Evolutionary conservation across 768 basidiomycete species (phyloP).

Genomic region (Bullera alba): DNA sequence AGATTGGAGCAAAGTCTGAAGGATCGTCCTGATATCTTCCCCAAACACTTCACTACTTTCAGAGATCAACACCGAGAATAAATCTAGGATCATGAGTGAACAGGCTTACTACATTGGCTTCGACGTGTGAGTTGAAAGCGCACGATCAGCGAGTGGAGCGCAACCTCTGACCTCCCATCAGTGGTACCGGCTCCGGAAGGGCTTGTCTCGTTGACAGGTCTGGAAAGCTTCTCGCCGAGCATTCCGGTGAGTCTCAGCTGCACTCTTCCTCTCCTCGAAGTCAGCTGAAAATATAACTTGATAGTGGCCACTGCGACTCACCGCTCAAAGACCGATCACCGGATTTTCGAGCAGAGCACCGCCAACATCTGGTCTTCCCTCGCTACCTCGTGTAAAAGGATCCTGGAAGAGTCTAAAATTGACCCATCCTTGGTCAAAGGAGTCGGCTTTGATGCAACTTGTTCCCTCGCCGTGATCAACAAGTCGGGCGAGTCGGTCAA

Average conservation of each 20-base stretch:
- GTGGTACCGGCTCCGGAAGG: constrained; percentile 90
- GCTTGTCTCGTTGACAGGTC: constrained; percentile 67
- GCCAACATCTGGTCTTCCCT: constrained; percentile 75
- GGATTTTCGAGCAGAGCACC: constrained; percentile 96
- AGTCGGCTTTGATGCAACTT: constrained; percentile 91
- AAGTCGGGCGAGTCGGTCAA: constrained; percentile 61
- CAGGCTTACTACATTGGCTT: constrained; percentile 50
- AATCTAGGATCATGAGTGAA: constrained; percentile 3
- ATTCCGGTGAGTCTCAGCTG: constrained; percentile 48
- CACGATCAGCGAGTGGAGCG: background rate
- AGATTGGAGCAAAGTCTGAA: too few relatives aligned
- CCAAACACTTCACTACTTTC: too few relatives aligned
- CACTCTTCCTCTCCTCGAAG: background rate
- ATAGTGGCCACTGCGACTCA: constrained; percentile 70
- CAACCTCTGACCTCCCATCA: constrained; percentile 34
- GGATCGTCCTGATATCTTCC: too few relatives aligned
- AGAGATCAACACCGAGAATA: too few relatives aligned
- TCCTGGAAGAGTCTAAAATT: constrained; percentile 54
- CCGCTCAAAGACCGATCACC: constrained; percentile 73
- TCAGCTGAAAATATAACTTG: background rate
- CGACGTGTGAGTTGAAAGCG: constrained; percentile 47
- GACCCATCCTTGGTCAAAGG: constrained; percentile 66
- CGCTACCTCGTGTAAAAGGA: constrained; percentile 52
- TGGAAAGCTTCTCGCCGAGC: constrained; percentile 69
- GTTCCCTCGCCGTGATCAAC: constrained; percentile 82